Evolutionary conservation across 2,329 filamentous ascomycete genomes (phyloP).

Genomic region (Cladophialophora yegresii): DNA sequence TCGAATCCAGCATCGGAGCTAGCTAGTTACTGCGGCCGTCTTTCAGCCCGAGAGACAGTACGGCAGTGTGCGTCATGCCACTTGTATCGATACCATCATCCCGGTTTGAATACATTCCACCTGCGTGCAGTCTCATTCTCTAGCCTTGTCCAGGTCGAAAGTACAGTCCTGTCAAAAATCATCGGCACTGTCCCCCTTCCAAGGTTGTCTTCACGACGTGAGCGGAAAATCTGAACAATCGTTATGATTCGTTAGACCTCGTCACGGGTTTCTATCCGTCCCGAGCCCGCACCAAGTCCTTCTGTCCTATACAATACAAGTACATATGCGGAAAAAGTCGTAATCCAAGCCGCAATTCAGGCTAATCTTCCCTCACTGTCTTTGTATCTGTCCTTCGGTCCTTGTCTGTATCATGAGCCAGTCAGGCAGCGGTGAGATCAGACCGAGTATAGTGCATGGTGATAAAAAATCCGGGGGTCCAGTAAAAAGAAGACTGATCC

Average conservation of each 20-base stretch:
- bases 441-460: neutral
- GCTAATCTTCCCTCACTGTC: neutral
- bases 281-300: too few relatives aligned
- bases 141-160: too few relatives aligned
- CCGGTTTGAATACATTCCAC: neutral
- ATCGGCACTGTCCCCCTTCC: too few relatives aligned
- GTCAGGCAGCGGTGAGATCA: neutral
- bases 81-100: neutral
- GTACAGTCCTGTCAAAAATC: too few relatives aligned
- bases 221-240: too few relatives aligned
- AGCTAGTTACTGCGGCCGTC: neutral
- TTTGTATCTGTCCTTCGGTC: too few relatives aligned
- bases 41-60: neutral
- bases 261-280: too few relatives aligned
- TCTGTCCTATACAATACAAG: too few relatives aligned
- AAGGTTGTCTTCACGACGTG: too few relatives aligned
- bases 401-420: neutral
- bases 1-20: neutral
- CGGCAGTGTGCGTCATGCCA: neutral
- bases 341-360: neutral
- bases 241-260: too few relatives aligned
- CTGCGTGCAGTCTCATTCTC: neutral
- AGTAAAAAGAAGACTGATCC: neutral
- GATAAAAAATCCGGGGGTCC: neutral
- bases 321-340: too few relatives aligned